phyloP scores from a whole-genome alignment of 495 filamentous ascomycete genomes.

The Aspergillus homomorphus region DNA sequence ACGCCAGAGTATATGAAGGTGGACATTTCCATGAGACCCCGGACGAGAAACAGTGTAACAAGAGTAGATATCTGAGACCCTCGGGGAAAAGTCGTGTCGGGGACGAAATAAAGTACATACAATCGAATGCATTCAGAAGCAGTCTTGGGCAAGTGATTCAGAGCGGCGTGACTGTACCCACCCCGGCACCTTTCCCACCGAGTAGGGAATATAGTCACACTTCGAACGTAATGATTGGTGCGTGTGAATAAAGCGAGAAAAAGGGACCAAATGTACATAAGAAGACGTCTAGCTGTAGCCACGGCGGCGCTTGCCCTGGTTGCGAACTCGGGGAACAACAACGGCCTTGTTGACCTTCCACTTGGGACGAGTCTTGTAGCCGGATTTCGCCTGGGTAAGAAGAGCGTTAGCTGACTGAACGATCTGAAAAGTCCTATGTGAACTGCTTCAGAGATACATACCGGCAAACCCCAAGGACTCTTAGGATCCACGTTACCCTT shows the following conservation, averaged over 20 bases:
- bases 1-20: slow-evolving; percentile 18
- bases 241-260: neutral
- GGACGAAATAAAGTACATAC: slow-evolving; percentile 25
- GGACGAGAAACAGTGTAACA: slow-evolving; percentile 1
- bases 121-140: slow-evolving; percentile 10
- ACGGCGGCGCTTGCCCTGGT: slow-evolving; percentile 67
- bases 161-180: neutral
- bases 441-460: slow-evolving; percentile 48
- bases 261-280: slow-evolving; percentile 1
- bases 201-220: neutral
- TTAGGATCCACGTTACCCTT: slow-evolving; percentile 95
- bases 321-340: slow-evolving; percentile 68
- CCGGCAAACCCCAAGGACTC: slow-evolving; percentile 93
- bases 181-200: neutral
- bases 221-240: slow-evolving; percentile 3
- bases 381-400: slow-evolving; percentile 73
- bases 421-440: slow-evolving; percentile 3
- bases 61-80: neutral
- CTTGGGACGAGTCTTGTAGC: slow-evolving; percentile 87
- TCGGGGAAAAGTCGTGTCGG: neutral
- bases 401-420: slow-evolving; percentile 16
- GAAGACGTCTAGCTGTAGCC: slow-evolving; percentile 37
- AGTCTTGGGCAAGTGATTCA: neutral
- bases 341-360: slow-evolving; percentile 80
- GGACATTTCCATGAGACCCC: slow-evolving; percentile 7